Base-by-base conservation (phyloP, 208 protist species). In the Lotmaria passim region DNA sequence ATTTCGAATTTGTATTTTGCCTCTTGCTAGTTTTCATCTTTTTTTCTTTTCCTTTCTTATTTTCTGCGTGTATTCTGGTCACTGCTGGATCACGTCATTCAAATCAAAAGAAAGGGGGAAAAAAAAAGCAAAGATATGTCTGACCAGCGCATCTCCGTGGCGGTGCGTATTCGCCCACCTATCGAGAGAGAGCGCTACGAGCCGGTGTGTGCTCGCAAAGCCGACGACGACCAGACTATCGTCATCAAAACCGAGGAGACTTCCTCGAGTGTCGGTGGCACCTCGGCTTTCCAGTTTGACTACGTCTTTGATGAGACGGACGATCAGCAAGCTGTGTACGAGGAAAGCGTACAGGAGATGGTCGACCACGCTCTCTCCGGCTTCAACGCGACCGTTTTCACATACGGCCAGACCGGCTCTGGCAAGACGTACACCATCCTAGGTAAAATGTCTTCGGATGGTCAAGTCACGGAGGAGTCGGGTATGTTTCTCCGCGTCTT, bases 381-480 rank as follows among this genome's bases (percentile, higher is more conserved):
- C 6, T 85, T 69, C 56, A 93, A 93, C 71, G 47, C 81, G 5
- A 95, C 86, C n/a, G 82, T 98, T 62, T 93, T 98, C 58, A 83
- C 91, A 21, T 98, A 98, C 75, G 94, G 94, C 23, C 89, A 96
- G 72, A 95, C 93, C 0, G 90, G 89, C 28, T 93, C 82, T 38
- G 93, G 93, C 48, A 98, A 97, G 81, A 98, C 92, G 12, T 93
- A 87, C 83, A 98, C 93, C 41, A 95, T 97, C 73, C 71, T 96
- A 31, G 92, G 94, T 33, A 83, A 85, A 14, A 83, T 86, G 69
- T 67, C 75, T 0, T 15, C 75, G 1, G 47, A 78, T 30, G 75
- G 72, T 23, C 26, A 51, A 26, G 60, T 95, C 23, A 83, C 67
- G 1, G 82, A 81, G 11, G 46, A 83, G 33, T 83, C 86, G 19